Evolutionary conservation across 345 rosid species (phyloP), one percentile per base, ranked within the genome.

Genomic region (Eucalyptus polybractea): DNA sequence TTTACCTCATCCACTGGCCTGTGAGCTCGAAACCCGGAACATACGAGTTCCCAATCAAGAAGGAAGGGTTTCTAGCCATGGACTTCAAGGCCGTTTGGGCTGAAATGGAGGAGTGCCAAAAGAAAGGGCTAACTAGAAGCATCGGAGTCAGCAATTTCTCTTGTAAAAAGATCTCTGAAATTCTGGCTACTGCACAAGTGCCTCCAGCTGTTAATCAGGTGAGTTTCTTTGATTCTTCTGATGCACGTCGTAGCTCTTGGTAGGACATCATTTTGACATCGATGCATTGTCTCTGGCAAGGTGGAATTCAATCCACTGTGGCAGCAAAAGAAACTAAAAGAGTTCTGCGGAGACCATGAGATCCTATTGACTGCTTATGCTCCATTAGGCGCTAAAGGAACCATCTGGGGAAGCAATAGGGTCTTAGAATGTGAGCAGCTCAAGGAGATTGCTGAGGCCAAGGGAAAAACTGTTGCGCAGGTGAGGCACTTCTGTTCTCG

Each of bases 71-170:
- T 54, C 22, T 95, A 6, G 91, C 94, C 5, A 93, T 96, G 97
- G 96, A 97, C 88, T 95, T 91, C 76, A 90, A 88, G 88, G 92
- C 90, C 44, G 95, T 97, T 8, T 96, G 99, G 98, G 93, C 90
- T 19, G 97, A 95, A 51, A 96, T 97, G 99, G 97, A 96, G 69
- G 94, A 95, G 33, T 95, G 98, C 80, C 94, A 93, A 50, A 95
- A 86, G 86, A 93, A 93, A 5, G 98, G 99, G 16, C 95, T 94
- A 31, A 92, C 98, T 11, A 96, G 95, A 65, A 92, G 95, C 90
- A 96, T 97, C 37, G 98, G 99, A 27, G 98, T 96, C 54, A 94
- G 97, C 92, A 96, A 96, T 90, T 97, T 96, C 93, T 94, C 99
- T 3, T 90, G 95, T 90, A 96, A 96, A 91, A 97, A 97, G 90